phyloP scores from a whole-genome alignment of 441 rosid species.

The Pelargonium myrrhifolium region DNA sequence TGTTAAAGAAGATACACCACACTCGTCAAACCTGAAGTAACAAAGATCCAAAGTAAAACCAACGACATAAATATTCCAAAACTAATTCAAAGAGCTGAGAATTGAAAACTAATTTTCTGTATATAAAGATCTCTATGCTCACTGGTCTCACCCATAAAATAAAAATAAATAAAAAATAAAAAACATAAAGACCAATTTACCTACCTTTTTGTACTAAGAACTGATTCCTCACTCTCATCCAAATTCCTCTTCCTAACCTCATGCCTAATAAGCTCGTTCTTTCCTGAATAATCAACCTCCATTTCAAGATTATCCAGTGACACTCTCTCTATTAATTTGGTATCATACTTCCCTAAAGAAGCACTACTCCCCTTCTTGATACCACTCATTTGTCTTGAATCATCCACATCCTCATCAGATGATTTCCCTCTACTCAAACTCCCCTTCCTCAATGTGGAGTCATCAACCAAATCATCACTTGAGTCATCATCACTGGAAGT shows the following conservation, averaged over 20 bases:
- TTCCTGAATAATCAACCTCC: constrained; percentile 46
- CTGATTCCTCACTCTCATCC: constrained; percentile 38
- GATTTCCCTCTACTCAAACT: constrained; percentile 15
- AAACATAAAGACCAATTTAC: not conserved
- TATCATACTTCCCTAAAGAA: constrained; percentile 65
- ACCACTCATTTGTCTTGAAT: constrained; percentile 33
- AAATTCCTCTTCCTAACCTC: constrained; percentile 42
- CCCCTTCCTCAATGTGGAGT: not conserved
- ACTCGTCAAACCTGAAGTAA: constrained; percentile 68
- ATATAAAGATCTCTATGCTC: too few species aligned
- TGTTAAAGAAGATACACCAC: constrained; percentile 63
- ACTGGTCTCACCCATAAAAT: not conserved
- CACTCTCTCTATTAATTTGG: constrained; percentile 59
- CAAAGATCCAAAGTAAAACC: constrained; percentile 10
- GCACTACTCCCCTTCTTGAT: constrained; percentile 54
- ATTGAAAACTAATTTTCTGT: not conserved
- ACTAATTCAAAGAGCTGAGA: not conserved
- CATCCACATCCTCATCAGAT: constrained; percentile 24
- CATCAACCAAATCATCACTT: constrained; percentile 29
- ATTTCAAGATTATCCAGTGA: constrained; percentile 44
- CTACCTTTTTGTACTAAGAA: constrained; percentile 64
- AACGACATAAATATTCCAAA: constrained; percentile 3
- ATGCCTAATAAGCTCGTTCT: constrained; percentile 51
- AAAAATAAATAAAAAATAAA: too few species aligned
- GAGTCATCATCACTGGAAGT: constrained; percentile 67